Conservation (phyloP, 2,329 filamentous ascomycete genomes). For the Fusarium aywerte region DNA sequence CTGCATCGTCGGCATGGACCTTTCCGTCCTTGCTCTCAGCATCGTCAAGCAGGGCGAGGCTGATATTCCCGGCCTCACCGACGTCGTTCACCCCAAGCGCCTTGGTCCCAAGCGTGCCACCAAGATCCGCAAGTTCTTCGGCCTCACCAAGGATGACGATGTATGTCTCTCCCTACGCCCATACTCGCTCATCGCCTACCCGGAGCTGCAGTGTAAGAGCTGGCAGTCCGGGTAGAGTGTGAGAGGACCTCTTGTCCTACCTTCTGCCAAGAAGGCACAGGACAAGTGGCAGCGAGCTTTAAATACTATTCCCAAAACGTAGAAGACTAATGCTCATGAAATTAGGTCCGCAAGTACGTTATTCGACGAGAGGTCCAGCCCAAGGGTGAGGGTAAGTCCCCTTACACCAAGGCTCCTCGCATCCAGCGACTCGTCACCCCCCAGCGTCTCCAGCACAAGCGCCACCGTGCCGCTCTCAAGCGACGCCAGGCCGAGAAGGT, state of each 20-base stretch:
- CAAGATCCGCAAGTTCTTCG: constrained; percentile 99
- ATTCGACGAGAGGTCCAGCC: constrained; percentile 98
- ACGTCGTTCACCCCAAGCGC: constrained; percentile 98
- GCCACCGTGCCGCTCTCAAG: constrained; percentile 97
- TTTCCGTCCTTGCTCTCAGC: constrained; percentile 92
- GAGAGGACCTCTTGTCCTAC: constrained; percentile 56
- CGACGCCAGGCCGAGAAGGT: constrained; percentile 95
- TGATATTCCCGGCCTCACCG: constrained; percentile 96
- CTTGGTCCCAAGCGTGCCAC: constrained; percentile 99
- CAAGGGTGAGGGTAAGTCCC: constrained; percentile 96
- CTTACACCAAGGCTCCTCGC: constrained; percentile 99
- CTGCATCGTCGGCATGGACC: constrained; percentile 97
- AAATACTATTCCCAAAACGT: constrained; percentile 25
- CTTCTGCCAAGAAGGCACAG: constrained; percentile 9
- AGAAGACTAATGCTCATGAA: constrained; percentile 53
- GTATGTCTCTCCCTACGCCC: constrained; percentile 76
- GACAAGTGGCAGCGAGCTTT: constrained; percentile 42
- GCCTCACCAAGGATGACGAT: constrained; percentile 99
- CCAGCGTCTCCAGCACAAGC: constrained; percentile 99
- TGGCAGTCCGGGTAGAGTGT: constrained; percentile 68
- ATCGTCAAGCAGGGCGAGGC: constrained; percentile 98
- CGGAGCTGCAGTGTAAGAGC: constrained; percentile 59
- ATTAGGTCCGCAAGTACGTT: constrained; percentile 97
- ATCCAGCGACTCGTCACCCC: constrained; percentile 99
- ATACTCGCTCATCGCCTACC: constrained; percentile 76